A percentile compares a stretch with the other conserved stretches of the same genome.
Conservation (phyloP, 208 protist genomes). For the Leishmania arabica region DNA sequence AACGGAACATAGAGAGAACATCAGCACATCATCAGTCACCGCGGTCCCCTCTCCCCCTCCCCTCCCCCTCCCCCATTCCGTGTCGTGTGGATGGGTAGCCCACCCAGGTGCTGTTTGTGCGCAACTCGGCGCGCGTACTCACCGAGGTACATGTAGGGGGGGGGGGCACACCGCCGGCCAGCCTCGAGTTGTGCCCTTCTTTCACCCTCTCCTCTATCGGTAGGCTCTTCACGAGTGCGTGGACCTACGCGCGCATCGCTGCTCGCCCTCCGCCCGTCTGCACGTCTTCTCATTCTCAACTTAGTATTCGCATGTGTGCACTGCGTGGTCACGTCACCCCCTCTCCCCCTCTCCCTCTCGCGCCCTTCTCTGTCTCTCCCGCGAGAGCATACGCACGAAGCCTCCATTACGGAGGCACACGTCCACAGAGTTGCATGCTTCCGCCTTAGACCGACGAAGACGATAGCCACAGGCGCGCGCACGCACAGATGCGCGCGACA, state of each 20-base stretch:
- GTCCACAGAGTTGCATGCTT: not conserved
- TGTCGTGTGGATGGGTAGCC: not conserved
- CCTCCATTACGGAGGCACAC: not conserved
- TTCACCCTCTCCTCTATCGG: too few relatives aligned
- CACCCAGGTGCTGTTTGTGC: not conserved
- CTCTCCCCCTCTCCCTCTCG: not conserved
- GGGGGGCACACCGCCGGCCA: too few relatives aligned
- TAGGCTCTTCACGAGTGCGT: too few relatives aligned
- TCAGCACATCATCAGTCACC: not conserved
- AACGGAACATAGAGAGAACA: not conserved
- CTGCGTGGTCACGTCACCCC: not conserved
- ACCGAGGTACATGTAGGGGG: too few relatives aligned
- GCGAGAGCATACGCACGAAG: not conserved
- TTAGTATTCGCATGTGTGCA: not conserved
- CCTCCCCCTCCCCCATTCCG: too few relatives aligned
- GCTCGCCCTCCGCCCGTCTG: not conserved
- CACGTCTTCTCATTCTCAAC: not conserved
- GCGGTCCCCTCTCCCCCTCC: too few relatives aligned
- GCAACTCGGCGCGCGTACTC: too few relatives aligned
- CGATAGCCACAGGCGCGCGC: not conserved
- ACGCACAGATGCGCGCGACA: not conserved
- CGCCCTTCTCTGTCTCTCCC: not conserved
- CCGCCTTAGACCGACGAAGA: not conserved
- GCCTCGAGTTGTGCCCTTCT: too few relatives aligned
- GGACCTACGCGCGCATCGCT: too few relatives aligned